phyloP scores from a whole-genome alignment of 306 rosid genomes.

The Quercus engelmannii region DNA sequence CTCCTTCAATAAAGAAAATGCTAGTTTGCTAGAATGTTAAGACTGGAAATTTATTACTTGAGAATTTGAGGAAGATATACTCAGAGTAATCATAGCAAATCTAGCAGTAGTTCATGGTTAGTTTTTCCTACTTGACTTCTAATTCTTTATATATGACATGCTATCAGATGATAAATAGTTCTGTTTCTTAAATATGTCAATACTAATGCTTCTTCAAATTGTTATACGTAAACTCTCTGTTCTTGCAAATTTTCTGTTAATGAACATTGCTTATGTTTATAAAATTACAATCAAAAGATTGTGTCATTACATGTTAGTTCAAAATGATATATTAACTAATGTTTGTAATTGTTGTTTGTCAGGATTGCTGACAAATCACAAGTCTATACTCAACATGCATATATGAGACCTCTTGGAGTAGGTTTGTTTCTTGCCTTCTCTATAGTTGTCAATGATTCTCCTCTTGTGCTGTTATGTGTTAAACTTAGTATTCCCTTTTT shows the following conservation, averaged over 20 bases:
- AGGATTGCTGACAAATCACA: slow-evolving; percentile 99
- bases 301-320: neutral
- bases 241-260: neutral
- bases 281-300: neutral
- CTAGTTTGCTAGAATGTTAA: neutral
- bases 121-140: too few relatives aligned
- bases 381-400: slow-evolving; percentile 98
- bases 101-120: too few relatives aligned
- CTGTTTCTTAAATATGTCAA: neutral
- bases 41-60: neutral
- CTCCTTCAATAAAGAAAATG: neutral
- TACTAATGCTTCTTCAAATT: neutral
- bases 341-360: slow-evolving; percentile 18
- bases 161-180: neutral
- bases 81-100: neutral
- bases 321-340: slow-evolving; percentile 11
- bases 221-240: neutral
- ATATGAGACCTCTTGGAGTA: slow-evolving; percentile 99
- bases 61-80: neutral
- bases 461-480: neutral
- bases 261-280: neutral
- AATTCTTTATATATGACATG: neutral
- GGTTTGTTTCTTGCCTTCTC: slow-evolving; percentile 48
- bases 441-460: neutral
- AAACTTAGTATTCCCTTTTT: neutral